Evolutionary conservation across 2,329 filamentous ascomycete species (phyloP).

Genomic region (Scedosporium minutisporum): DNA sequence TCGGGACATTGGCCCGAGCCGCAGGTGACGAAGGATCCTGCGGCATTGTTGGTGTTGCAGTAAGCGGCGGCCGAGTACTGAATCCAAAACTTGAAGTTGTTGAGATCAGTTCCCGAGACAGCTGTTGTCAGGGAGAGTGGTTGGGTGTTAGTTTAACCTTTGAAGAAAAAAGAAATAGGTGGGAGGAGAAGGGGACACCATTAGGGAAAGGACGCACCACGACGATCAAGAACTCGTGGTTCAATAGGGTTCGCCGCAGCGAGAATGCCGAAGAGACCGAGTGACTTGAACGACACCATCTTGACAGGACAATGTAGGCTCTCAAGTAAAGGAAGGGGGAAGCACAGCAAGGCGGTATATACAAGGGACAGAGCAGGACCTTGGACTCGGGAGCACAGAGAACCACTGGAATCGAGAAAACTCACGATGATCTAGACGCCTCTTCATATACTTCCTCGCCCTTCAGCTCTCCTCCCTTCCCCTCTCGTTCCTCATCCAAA

Average conservation of each 20-base stretch:
- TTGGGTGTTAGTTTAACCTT: neutral
- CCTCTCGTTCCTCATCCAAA: neutral
- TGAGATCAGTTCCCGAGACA: constrained; percentile 23
- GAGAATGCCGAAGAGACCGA: neutral
- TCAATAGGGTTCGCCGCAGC: neutral
- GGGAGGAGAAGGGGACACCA: neutral
- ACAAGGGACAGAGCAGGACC: neutral
- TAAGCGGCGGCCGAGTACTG: constrained; percentile 44
- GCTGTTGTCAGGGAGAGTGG: neutral
- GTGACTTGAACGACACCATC: neutral
- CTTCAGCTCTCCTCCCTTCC: neutral
- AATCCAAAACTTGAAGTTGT: constrained; percentile 35
- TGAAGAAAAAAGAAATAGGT: neutral
- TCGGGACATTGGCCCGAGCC: constrained; percentile 30
- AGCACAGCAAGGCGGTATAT: neutral
- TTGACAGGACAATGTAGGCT: neutral
- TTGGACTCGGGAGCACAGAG: neutral
- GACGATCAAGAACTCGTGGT: neutral
- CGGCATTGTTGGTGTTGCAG: constrained; percentile 36
- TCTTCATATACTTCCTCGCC: neutral
- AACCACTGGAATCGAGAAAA: neutral
- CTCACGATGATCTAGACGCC: neutral
- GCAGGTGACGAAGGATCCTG: constrained; percentile 33
- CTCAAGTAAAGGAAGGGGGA: neutral
- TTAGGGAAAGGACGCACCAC: neutral